Percentiles rank a stretch among this genome's conserved stretches.
These are phyloP conservation scores for Metarhizium guizhouense DNA, from an alignment of 2,329 filamentous ascomycete species.

Conservation along the genomic window DNA sequence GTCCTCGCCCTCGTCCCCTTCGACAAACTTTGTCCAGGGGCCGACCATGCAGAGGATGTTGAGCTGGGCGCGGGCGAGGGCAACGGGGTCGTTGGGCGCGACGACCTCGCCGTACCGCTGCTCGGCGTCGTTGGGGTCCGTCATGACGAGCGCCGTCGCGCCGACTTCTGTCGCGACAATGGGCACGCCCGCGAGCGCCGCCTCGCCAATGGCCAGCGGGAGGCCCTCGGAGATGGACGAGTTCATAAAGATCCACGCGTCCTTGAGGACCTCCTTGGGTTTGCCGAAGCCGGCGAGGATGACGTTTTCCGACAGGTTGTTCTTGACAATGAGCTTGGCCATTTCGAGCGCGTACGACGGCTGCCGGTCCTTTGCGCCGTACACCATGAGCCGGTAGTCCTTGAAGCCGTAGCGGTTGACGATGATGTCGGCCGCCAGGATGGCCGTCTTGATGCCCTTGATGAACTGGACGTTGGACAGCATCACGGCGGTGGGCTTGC, in stretches of 20 bases:
- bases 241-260: conserved; percentile 50
- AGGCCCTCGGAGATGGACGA: conserved; percentile 47
- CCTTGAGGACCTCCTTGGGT: conserved; percentile 43
- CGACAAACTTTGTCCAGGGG: conserved; percentile 50
- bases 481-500: conserved; percentile 55
- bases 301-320: conserved; percentile 41
- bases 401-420: conserved; percentile 58
- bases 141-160: conserved; percentile 46
- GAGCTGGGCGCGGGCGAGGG: conserved; percentile 53
- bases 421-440: conserved; percentile 55
- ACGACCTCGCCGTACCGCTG: conserved; percentile 51
- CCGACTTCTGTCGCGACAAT: conserved; percentile 49
- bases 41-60: conserved; percentile 52
- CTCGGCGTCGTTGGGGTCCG: conserved; percentile 36
- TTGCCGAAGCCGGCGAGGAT: conserved; percentile 47
- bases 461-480: conserved; percentile 50
- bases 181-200: conserved; percentile 45
- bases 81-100: conserved; percentile 52
- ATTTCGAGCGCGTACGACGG: conserved; percentile 52
- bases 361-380: conserved; percentile 54
- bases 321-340: conserved; percentile 47
- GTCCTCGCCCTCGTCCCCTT: conserved; percentile 34
- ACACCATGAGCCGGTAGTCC: conserved; percentile 54
- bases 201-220: conserved; percentile 48
- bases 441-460: conserved; percentile 57